Percentiles rank a stretch among this genome's conserved stretches.
Conservation (phyloP, 2,329 filamentous ascomycete genomes). For the Botrytis galanthina region DNA sequence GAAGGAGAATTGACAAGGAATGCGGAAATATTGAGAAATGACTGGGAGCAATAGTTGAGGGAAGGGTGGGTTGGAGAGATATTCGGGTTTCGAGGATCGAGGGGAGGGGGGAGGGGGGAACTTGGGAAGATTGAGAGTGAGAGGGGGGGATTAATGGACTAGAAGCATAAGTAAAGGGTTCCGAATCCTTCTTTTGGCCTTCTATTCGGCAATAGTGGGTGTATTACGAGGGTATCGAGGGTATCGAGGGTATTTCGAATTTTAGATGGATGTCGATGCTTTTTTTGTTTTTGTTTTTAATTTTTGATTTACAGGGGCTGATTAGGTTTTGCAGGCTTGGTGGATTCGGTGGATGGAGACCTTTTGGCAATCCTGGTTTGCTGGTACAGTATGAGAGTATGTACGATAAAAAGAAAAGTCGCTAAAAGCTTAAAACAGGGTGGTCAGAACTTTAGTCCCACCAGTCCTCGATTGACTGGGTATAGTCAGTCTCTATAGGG, state of each 20-base stretch:
- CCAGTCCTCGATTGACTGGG: neutral
- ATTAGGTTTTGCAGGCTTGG: slow-evolving; percentile 2
- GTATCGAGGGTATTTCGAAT: neutral
- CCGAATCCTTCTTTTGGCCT: slow-evolving; percentile 18
- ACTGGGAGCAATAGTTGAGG: neutral
- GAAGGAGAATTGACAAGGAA: slow-evolving; percentile 8
- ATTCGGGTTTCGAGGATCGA: neutral
- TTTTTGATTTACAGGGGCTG: neutral
- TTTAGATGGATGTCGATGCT: slow-evolving; percentile 9
- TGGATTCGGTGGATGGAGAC: neutral
- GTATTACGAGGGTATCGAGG: slow-evolving; percentile 1
- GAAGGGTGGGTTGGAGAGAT: neutral
- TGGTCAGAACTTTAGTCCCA: slow-evolving; percentile 17
- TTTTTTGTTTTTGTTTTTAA: neutral
- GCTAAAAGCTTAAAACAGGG: slow-evolving; percentile 14
- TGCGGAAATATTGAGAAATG: slow-evolving; percentile 4
- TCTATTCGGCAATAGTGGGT: slow-evolving; percentile 20
- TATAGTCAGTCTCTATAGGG: neutral
- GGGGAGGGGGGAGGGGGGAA: neutral
- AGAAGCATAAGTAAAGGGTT: slow-evolving; percentile 7
- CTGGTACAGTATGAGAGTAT: too few species aligned
- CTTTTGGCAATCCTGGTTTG: neutral
- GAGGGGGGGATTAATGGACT: neutral
- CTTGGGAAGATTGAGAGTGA: neutral
- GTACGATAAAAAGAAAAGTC: neutral